Evolutionary conservation across 345 rosid species (phyloP).

Genomic region (Anastatica hierochuntica): DNA sequence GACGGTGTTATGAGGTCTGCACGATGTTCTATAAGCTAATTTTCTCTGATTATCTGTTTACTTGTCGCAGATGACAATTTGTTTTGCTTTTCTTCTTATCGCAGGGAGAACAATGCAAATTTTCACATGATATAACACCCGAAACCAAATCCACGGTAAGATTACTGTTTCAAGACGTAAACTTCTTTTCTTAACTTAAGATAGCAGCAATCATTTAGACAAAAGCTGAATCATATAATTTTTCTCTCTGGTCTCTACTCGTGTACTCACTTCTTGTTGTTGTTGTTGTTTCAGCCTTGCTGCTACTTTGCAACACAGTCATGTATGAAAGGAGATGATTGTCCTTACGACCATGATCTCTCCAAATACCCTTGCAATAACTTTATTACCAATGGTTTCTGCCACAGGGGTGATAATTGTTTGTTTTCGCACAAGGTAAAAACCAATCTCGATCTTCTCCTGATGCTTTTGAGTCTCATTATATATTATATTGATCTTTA

Average conservation of each 20-base stretch:
- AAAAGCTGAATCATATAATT: not conserved
- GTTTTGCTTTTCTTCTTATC: not conserved
- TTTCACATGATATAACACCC: slow-evolving; percentile 73
- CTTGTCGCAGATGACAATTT: not conserved
- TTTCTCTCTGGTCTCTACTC: not conserved
- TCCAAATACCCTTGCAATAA: slow-evolving; percentile 71
- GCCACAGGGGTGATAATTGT: slow-evolving; percentile 64
- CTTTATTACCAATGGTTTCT: slow-evolving; percentile 42
- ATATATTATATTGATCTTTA: not conserved
- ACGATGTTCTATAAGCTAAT: not conserved
- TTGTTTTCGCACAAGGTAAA: slow-evolving; percentile 87
- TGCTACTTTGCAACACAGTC: slow-evolving; percentile 66
- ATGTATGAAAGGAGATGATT: slow-evolving; percentile 86
- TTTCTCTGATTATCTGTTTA: not conserved
- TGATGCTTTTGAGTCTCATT: not conserved
- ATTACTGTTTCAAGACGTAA: not conserved
- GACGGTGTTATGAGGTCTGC: slow-evolving; percentile 77
- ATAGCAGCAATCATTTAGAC: not conserved
- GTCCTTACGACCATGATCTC: slow-evolving; percentile 88
- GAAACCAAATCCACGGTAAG: slow-evolving; percentile 52
- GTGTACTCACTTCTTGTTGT: not conserved
- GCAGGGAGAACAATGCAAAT: slow-evolving; percentile 83
- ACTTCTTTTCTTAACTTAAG: not conserved
- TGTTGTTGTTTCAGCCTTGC: slow-evolving; percentile 67
- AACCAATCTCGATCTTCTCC: not conserved